phyloP scores from a whole-genome alignment of 2,329 filamentous ascomycete species.

The Colletotrichum tanaceti region DNA sequence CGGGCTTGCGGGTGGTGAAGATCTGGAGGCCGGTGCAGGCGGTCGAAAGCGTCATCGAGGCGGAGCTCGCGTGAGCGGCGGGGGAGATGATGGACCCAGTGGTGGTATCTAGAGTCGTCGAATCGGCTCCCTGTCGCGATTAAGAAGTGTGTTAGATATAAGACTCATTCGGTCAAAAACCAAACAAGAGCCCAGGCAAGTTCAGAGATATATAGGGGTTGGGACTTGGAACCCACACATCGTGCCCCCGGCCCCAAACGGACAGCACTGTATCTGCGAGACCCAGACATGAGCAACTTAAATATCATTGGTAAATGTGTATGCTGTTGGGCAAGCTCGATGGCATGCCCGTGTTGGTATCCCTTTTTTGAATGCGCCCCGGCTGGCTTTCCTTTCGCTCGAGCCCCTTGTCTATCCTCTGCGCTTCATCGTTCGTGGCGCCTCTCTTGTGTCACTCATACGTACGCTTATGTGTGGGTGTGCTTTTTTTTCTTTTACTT shows the following conservation, averaged over 20 bases:
- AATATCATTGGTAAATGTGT: slow-evolving; percentile 35
- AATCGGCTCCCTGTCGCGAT: too few species aligned
- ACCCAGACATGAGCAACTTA: slow-evolving; percentile 16
- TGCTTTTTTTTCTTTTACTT: slow-evolving; percentile 40
- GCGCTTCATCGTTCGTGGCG: slow-evolving; percentile 7
- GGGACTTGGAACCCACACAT: too few species aligned
- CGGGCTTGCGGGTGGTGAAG: slow-evolving; percentile 46
- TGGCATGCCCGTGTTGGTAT: slow-evolving; percentile 33
- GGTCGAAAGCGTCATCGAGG: slow-evolving; percentile 48
- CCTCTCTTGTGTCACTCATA: slow-evolving; percentile 20
- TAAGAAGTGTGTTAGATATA: background rate
- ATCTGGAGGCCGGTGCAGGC: slow-evolving; percentile 47
- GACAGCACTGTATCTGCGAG: background rate
- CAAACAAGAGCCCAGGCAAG: too few species aligned
- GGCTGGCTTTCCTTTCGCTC: slow-evolving; percentile 1
- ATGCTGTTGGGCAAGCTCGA: slow-evolving; percentile 33
- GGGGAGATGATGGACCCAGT: too few species aligned
- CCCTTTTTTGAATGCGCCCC: slow-evolving; percentile 25
- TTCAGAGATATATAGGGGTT: too few species aligned
- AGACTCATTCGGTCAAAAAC: background rate
- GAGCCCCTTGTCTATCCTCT: slow-evolving; percentile 19
- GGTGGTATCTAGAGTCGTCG: background rate
- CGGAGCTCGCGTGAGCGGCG: slow-evolving; percentile 39
- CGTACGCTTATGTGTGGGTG: background rate
- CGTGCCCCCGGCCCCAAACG: background rate